Base-by-base conservation (phyloP, 140 eudicot genomes). In the Erigeron philadelphicus region DNA sequence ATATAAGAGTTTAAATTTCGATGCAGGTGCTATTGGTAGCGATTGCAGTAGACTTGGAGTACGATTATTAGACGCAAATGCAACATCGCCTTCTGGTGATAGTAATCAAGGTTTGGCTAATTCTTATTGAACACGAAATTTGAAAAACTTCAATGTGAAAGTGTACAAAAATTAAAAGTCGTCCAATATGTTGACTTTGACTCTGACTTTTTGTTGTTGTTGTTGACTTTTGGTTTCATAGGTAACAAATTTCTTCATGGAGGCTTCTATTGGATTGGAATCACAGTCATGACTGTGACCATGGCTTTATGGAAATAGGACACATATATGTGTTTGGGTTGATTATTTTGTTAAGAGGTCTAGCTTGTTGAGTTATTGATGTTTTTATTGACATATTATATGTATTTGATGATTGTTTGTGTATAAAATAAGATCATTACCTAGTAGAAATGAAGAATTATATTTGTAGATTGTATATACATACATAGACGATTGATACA, bases 21-120 rank as follows among this genome's bases (percentile, higher is more conserved):
- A 25, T 52, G 41, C 81, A 76, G 81, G 76, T 56, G 72, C 81
- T 35, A 67, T 76, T 70, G 72, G 81, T 49, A 13, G 11, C 18
- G 81, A 76, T 60, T 76, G 81, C 48, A 62, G 72, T 6, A 76
- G 81, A 70, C 76, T 70, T 63, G 81, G 81, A 9, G 15, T 76
- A 15, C 75, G 67, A 56, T 44, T 71, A 11, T 46, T 40, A 25
- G 76, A 70, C 7, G 23, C 72, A 18, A 11, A 50, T 0, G 23
- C 72, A 18, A 11, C 54, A 0, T 61, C 81, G 1, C 53, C 76
- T 41, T 42, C 72, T 0, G 76, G 31, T 53, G 72, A 55, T 25
- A 40, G 67, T 10, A 75, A 35, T 59, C 79, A 71, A 63, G 18
- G 73, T 13, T 70, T 71, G 76, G 67, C 61, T 63, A 38, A 64